Evolutionary conservation across 2,329 filamentous ascomycete species (phyloP), one percentile per base, ranked within the genome.

Genomic region (Aspergillus felis): DNA sequence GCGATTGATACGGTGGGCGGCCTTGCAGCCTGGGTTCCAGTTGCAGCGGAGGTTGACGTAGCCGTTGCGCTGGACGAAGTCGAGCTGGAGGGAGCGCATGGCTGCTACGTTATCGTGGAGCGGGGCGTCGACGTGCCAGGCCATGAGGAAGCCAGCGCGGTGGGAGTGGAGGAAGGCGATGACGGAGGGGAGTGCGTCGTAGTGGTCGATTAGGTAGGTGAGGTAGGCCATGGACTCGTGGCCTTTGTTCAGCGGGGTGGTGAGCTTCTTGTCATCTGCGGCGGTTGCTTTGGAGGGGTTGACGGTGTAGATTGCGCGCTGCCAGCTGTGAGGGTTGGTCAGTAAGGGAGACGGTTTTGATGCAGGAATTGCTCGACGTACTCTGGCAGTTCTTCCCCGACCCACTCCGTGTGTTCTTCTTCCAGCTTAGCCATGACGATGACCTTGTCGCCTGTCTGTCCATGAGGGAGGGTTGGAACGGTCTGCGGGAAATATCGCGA

Each of bases 31-130:
- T 2, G 84, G 81, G 46, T 79, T 74, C 81, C 79, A 83, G 61
- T 81, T 81, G 67, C 85, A 87, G 53, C 84, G 81, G 52, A 87
- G 76, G 64, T 87, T 87, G 61, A 82, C 79, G 66, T 86, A 87
- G 49, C 84, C 84, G 52, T 78, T 74, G 53, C 76, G 69, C 50
- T 78, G 76, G n/a, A 87, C 76, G 56, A 82, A 78, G 22, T 79
- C 70, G 24, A 82, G 67, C 27, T 77, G 78, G 17, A 86, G 76
- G 42, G 72, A 72, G 51, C 75, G 78, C 56, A 86, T 78, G 2
- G 79, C 75, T 2, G 76, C 72, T 20, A 84, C 76, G n/a, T 79
- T 81, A 65, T 84, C 81, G 73, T 84, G 80, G 53, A 82, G 73
- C 6, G 79, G 79, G 53, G 81, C 78, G 61, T 85, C 82, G 63